phyloP scores from a whole-genome alignment of 306 rosid species.

The Sphenostylis stenocarpa region DNA sequence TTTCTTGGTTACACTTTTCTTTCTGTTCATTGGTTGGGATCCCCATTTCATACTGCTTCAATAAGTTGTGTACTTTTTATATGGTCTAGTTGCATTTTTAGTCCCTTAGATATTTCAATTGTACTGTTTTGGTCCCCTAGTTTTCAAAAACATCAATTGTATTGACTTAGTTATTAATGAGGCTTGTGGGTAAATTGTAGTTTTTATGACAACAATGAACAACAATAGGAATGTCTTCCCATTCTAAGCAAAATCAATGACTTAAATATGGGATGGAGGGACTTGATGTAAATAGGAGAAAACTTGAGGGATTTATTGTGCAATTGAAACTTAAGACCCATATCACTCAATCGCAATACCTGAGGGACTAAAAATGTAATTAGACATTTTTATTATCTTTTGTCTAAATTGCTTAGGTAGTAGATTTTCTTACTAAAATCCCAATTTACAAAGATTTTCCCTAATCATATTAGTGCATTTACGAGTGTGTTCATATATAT shows the following conservation, averaged over 20 bases:
- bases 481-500: neutral
- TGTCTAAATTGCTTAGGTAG: neutral
- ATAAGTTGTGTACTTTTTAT: neutral
- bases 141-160: neutral
- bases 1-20: neutral
- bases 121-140: neutral
- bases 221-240: neutral
- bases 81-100: neutral
- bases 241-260: neutral
- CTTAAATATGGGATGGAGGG: neutral
- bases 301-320: neutral
- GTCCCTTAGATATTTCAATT: neutral
- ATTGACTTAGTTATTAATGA: neutral
- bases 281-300: neutral
- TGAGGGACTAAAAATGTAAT: neutral
- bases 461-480: neutral
- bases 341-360: neutral
- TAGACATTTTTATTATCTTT: neutral
- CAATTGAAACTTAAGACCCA: neutral
- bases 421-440: neutral
- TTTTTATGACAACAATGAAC: neutral
- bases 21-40: neutral
- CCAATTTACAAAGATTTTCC: neutral
- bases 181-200: neutral
- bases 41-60: neutral